Conservation (phyloP, 352 stramenopile genomes). For the Pythium volutum region DNA sequence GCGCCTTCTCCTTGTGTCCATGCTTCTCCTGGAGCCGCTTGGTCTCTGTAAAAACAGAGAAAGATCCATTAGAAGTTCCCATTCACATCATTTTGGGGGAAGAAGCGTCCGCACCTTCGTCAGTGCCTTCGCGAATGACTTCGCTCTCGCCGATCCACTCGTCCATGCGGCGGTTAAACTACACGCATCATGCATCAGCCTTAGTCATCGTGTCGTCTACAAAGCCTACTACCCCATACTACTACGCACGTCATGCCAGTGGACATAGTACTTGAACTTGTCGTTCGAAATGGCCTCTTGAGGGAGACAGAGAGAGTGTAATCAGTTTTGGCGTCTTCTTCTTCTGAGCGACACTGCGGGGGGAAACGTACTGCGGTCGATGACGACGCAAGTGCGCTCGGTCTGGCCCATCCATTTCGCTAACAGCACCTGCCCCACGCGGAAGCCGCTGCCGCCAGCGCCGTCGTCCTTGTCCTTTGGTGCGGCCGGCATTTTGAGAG, state of each 20-base stretch:
- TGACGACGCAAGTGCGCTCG: conserved; percentile 79
- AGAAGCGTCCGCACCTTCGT: conserved; percentile 38
- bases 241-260: conserved; percentile 71
- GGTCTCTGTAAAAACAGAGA: conserved; percentile 31
- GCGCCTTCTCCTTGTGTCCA: conserved; percentile 29
- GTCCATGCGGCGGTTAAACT: conserved; percentile 89
- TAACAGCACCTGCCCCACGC: conserved; percentile 59
- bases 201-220: too few species aligned
- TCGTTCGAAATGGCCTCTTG: conserved; percentile 50
- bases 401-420: conserved; percentile 73
- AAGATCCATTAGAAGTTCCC: background rate
- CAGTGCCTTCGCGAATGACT: conserved; percentile 67
- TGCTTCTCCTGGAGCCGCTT: conserved; percentile 74
- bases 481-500: conserved; percentile 5
- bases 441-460: conserved; percentile 32
- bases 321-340: too few species aligned
- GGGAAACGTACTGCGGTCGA: conserved; percentile 58
- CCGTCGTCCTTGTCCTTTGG: conserved; percentile 20
- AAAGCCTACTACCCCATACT: too few species aligned
- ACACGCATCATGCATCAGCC: background rate
- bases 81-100: background rate
- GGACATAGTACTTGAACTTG: conserved; percentile 83
- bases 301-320: background rate
- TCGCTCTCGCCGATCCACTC: conserved; percentile 86
- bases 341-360: background rate